Evolutionary conservation across 805 yeast species (phyloP).

Genomic region (Starmerella tilneyi): DNA sequence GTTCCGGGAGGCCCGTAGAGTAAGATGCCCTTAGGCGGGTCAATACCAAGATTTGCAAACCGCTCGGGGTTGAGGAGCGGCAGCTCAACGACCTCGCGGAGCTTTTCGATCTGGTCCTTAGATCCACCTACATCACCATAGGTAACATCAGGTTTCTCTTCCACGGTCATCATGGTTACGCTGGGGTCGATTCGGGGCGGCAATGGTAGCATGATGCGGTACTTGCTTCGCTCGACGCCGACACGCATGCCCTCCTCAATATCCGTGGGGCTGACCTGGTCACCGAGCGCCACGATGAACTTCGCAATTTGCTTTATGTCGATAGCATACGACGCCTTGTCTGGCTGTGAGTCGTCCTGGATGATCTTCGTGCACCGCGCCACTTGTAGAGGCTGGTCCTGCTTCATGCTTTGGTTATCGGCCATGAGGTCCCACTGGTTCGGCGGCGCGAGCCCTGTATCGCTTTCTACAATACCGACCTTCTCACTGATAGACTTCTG

Average conservation of each 20-base stretch:
- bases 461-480: conserved; percentile 75
- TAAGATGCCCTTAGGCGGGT: conserved; percentile 96
- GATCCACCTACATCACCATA: conserved; percentile 98
- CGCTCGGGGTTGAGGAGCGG: conserved; percentile 93
- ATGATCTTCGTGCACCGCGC: conserved; percentile 98
- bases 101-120: conserved; percentile 93
- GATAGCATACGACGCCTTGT: conserved; percentile 84
- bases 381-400: conserved; percentile 93
- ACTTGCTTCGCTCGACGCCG: conserved; percentile 95
- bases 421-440: conserved; percentile 97
- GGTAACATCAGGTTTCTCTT: conserved; percentile 98
- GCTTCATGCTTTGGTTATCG: conserved; percentile 83
- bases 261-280: conserved; percentile 95
- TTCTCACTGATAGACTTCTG: conserved; percentile 87
- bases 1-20: conserved; percentile 98
- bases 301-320: conserved; percentile 97
- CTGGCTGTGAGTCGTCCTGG: conserved; percentile 42
- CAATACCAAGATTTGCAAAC: conserved; percentile 92
- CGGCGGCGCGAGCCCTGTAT: conserved; percentile 95
- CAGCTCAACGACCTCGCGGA: conserved; percentile 90
- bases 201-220: conserved; percentile 90
- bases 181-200: conserved; percentile 98
- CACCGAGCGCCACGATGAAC: conserved; percentile 93
- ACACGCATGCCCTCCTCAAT: conserved; percentile 99
- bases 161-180: conserved; percentile 99